Evolutionary conservation across 805 yeast genomes (phyloP).

Genomic region (Wickerhamomyces chambardii): DNA sequence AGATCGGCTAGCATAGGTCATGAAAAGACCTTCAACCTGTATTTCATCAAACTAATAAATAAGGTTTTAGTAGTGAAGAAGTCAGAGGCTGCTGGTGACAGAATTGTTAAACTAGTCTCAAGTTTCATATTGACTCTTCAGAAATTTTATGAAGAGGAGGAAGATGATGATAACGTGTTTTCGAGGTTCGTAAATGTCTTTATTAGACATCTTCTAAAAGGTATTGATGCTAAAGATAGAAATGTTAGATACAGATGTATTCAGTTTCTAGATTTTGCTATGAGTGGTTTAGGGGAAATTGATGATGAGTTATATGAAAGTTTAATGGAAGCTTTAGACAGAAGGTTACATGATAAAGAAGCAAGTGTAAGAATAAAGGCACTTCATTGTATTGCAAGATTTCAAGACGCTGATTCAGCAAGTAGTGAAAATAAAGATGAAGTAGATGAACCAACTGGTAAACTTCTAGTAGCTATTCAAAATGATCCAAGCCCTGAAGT

Average conservation of each 20-base stretch:
- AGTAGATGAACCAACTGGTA: constrained; percentile 36
- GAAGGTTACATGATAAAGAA: constrained; percentile 69
- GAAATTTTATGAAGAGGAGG: constrained; percentile 20
- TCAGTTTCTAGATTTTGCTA: constrained; percentile 62
- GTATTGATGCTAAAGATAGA: constrained; percentile 68
- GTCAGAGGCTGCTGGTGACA: constrained; percentile 64
- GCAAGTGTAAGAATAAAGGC: constrained; percentile 78
- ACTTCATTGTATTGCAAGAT: constrained; percentile 64
- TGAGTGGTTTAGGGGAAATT: constrained; percentile 66
- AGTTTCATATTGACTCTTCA: constrained; percentile 44
- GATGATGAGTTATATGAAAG: constrained; percentile 63
- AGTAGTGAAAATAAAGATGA: constrained; percentile 19
- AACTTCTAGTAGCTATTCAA: constrained; percentile 43
- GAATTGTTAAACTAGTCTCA: constrained; percentile 61
- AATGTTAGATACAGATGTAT: constrained; percentile 75
- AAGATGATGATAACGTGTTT: constrained; percentile 28
- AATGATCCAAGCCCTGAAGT: constrained; percentile 86
- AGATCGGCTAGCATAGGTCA: constrained; percentile 42
- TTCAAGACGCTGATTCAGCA: constrained; percentile 43
- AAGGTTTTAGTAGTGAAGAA: constrained; percentile 61
- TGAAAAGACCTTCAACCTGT: constrained; percentile 49
- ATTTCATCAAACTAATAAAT: constrained; percentile 54
- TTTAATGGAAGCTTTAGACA: constrained; percentile 49
- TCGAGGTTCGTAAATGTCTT: constrained; percentile 49
- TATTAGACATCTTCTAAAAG: constrained; percentile 62